These are phyloP conservation scores for Stagonosporopsis rhizophila DNA, from an alignment of 2,329 filamentous ascomycete genomes.

Conservation along the genomic window DNA sequence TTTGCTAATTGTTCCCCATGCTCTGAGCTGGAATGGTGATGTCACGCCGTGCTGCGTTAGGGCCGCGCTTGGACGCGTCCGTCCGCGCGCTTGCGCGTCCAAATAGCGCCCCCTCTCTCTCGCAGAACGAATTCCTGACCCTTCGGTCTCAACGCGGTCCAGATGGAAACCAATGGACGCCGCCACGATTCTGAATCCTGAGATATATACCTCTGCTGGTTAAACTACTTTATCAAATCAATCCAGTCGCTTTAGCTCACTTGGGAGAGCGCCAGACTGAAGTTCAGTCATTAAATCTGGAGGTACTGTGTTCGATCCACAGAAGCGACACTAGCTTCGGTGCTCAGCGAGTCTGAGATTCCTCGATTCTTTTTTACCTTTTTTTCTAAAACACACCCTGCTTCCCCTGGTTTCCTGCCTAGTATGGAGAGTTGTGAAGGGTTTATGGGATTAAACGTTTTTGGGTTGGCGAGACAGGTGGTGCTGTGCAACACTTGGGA, in stretches of 20 bases:
- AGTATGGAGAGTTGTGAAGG: no score
- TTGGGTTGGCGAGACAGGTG: no score
- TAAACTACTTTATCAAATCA: conserved; percentile 18
- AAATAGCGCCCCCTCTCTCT: no score
- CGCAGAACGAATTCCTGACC: no score
- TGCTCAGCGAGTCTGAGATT: conserved; percentile 12
- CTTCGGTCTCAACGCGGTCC: neutral
- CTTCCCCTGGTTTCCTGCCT: no score
- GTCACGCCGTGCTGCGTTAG: conserved; percentile 5
- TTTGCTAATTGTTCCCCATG: neutral
- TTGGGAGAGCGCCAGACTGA: conserved; percentile 44
- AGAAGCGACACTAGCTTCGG: conserved; percentile 35
- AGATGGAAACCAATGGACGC: neutral
- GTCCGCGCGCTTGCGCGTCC: neutral
- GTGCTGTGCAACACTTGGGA: no score
- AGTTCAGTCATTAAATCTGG: conserved; percentile 42
- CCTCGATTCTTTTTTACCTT: conserved; percentile 15
- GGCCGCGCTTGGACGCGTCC: conserved; percentile 6
- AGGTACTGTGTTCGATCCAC: conserved; percentile 43
- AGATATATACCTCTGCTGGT: no score
- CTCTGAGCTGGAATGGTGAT: conserved; percentile 11
- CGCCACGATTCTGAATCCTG: no score
- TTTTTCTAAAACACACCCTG: no score
- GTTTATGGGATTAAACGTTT: no score
- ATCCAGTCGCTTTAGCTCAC: conserved; percentile 39